A percentile compares a stretch with the other conserved stretches of the same genome.
Evolutionary conservation across 2,329 filamentous ascomycete species (phyloP).

Genomic region (Aaosphaeria arxii): DNA sequence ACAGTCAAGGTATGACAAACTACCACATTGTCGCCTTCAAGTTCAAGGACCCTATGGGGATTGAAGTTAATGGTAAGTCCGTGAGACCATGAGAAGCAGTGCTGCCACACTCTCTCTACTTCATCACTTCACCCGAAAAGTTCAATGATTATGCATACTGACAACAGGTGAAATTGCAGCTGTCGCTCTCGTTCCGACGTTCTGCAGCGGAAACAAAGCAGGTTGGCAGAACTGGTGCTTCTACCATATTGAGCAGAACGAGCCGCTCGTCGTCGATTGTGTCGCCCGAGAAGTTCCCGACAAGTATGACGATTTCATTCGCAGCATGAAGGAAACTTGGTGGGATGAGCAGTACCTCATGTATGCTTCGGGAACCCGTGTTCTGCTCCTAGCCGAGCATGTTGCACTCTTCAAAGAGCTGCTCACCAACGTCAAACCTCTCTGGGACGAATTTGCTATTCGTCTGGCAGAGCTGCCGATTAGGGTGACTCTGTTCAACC

Average conservation of each 20-base stretch:
- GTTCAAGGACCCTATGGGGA: no score
- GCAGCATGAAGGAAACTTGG: not conserved
- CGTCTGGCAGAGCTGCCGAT: not conserved
- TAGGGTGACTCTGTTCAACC: not conserved
- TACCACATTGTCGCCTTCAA: no score
- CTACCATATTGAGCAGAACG: not conserved
- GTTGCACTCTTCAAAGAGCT: not conserved
- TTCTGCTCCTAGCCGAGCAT: not conserved
- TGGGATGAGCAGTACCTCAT: not conserved
- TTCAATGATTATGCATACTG: no score
- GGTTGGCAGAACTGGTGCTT: not conserved
- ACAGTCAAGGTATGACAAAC: no score
- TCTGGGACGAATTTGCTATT: constrained; percentile 2
- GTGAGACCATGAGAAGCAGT: no score
- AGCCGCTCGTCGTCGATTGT: not conserved
- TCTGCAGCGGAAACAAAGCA: not conserved
- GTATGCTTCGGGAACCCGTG: not conserved
- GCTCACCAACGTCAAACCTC: not conserved
- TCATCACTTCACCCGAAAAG: no score
- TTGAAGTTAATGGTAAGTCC: no score
- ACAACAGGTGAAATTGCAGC: no score
- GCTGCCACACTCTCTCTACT: no score
- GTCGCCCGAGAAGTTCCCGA: not conserved
- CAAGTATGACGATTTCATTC: no score
- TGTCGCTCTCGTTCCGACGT: not conserved